Evolutionary conservation across 805 yeast genomes (phyloP).

Genomic region (Geotrichum ghanense): DNA sequence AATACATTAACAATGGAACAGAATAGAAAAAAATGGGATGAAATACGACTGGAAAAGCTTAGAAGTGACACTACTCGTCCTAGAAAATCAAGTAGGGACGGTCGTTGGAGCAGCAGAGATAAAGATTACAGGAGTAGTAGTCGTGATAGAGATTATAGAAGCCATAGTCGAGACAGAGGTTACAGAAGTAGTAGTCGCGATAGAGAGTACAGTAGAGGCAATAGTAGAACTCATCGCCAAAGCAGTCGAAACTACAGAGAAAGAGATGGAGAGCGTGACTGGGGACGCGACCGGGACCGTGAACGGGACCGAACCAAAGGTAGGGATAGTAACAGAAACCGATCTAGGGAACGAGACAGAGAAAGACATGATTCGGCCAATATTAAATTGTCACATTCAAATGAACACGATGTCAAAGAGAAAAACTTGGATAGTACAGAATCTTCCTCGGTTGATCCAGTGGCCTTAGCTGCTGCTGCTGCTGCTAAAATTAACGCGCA

Average conservation of each 20-base stretch:
- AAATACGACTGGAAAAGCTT: background rate
- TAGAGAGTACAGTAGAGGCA: background rate
- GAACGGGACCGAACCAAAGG: conserved; percentile 8
- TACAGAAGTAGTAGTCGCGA: background rate
- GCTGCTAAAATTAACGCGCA: conserved; percentile 26
- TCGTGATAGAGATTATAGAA: background rate
- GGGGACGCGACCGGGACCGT: conserved; percentile 9
- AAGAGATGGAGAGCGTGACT: conserved; percentile 11
- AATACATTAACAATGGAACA: background rate
- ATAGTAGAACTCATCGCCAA: background rate
- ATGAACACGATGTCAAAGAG: no score
- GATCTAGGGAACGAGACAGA: conserved; percentile 9
- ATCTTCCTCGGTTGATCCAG: conserved; percentile 16
- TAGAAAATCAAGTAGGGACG: background rate
- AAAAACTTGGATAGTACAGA: conserved; percentile 3
- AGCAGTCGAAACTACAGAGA: conserved; percentile 7
- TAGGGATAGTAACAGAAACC: conserved; percentile 8
- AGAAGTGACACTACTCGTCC: background rate
- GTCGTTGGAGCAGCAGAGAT: no score
- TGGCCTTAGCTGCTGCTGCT: conserved; percentile 22
- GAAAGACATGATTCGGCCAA: background rate
- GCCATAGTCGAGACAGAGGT: background rate
- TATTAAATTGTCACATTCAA: background rate
- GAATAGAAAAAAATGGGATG: background rate
- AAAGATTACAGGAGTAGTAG: no score